phyloP scores from a whole-genome alignment of 2,329 filamentous ascomycete species.

The Alternaria hordeiaustralica region DNA sequence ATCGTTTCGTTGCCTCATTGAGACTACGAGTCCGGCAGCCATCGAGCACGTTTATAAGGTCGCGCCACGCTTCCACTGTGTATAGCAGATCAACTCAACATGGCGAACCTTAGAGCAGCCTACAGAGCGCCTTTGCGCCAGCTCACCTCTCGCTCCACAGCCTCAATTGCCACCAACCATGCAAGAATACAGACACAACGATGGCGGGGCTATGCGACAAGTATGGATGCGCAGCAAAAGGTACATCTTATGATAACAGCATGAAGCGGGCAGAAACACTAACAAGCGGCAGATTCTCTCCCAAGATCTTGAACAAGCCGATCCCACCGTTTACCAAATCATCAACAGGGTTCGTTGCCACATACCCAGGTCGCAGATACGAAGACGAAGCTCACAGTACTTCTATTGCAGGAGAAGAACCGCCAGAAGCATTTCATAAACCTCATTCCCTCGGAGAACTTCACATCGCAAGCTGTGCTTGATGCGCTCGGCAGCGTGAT shows the following conservation, averaged over 20 bases:
- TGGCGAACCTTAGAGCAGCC: conserved; percentile 52
- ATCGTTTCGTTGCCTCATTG: conserved; percentile 32
- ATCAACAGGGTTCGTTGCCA: conserved; percentile 75
- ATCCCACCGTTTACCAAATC: conserved; percentile 86
- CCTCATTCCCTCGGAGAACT: conserved; percentile 98
- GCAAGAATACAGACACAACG: conserved; percentile 39
- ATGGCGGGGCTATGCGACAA: conserved; percentile 52
- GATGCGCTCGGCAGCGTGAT: conserved; percentile 79
- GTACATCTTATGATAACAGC: conserved; percentile 30
- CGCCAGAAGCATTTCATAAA: conserved; percentile 99
- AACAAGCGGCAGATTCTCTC: conserved; percentile 70
- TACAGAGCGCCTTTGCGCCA: conserved; percentile 50
- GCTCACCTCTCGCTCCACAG: conserved; percentile 32
- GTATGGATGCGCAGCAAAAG: conserved; percentile 57
- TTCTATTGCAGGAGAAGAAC: conserved; percentile 76
- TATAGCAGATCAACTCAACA: conserved; percentile 30
- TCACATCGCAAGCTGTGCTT: conserved; percentile 97
- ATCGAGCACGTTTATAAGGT: conserved; percentile 25
- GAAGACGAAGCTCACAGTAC: conserved; percentile 22
- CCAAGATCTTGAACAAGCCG: conserved; percentile 79
- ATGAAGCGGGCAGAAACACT: conserved; percentile 6
- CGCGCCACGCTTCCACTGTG: conserved; percentile 16
- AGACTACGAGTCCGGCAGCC: conserved; percentile 31
- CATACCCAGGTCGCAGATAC: conserved; percentile 13
- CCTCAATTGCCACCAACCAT: conserved; percentile 40